Conservation (phyloP, 2,329 filamentous ascomycete species). For the Elsinoe fawcettii region DNA sequence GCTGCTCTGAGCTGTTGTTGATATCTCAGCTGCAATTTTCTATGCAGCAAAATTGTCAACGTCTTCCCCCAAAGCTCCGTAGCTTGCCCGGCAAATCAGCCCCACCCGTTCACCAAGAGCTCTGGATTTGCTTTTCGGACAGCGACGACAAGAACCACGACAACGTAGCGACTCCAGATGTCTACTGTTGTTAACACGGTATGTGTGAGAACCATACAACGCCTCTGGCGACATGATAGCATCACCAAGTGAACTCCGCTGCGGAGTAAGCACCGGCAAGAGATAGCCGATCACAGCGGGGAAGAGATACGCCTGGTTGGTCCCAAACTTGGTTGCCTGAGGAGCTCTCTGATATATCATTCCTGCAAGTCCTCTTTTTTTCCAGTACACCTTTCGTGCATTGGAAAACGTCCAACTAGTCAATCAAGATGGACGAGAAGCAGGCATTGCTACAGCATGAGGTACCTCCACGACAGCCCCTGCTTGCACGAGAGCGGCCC, state of each 20-base stretch:
- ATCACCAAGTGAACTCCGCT: not conserved
- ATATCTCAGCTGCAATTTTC: no score
- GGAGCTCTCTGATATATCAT: not conserved
- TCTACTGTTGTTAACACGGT: not conserved
- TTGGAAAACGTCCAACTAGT: not conserved
- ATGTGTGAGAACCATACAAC: not conserved
- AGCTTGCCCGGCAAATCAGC: not conserved
- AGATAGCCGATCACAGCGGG: conserved; percentile 9
- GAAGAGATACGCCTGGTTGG: conserved; percentile 1
- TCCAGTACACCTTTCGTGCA: no score
- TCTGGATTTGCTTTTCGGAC: not conserved
- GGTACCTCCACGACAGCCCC: not conserved
- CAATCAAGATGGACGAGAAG: not conserved
- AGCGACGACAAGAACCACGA: not conserved
- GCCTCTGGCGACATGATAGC: not conserved
- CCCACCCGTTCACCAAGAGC: not conserved
- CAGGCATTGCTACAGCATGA: not conserved
- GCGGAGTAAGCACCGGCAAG: not conserved
- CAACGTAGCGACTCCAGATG: not conserved
- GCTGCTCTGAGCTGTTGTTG: no score
- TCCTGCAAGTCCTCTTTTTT: not conserved
- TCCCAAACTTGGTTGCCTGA: conserved; percentile 1
- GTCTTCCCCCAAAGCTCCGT: not conserved
- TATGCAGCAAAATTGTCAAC: not conserved
- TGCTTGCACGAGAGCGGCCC: not conserved